A percentile compares a stretch with the other conserved stretches of the same genome.
Evolutionary conservation across 2,329 filamentous ascomycete genomes (phyloP).

Genomic region (Ophiostoma sp.): DNA sequence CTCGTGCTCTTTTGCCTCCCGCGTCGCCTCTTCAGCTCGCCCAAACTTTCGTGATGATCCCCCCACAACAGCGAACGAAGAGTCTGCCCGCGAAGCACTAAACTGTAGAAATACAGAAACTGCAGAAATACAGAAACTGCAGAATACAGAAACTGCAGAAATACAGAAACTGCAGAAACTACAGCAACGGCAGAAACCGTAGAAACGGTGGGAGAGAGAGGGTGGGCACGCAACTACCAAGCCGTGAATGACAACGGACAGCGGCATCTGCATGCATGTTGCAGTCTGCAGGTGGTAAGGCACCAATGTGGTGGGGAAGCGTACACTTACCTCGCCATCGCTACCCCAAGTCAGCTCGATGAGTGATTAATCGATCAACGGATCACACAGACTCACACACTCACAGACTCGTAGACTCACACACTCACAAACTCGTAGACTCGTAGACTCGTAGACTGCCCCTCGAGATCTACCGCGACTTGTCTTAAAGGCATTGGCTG

Average conservation of each 20-base stretch:
- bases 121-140: background rate
- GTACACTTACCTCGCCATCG: background rate
- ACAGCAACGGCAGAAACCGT: background rate
- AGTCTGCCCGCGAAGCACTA: background rate
- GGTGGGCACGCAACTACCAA: background rate
- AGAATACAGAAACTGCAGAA: no score
- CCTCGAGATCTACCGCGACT: background rate
- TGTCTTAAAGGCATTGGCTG: background rate
- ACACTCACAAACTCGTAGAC: no score
- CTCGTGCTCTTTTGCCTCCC: background rate
- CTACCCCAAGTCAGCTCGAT: background rate
- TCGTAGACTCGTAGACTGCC: no score
- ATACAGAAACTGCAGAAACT: background rate
- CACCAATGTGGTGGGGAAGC: slow-evolving; percentile 6
- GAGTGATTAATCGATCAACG: no score
- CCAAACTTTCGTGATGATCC: background rate
- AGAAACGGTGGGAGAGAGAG: background rate
- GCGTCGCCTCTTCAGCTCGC: background rate
- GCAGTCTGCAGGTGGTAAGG: slow-evolving; percentile 5
- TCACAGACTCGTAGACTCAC: no score
- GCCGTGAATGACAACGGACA: background rate
- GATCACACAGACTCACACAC: no score
- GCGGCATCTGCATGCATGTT: slow-evolving; percentile 5
- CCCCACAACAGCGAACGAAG: background rate
- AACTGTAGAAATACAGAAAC: background rate